Evolutionary conservation across 169 alveolate genomes (phyloP), one percentile per base, ranked within the genome.

Genomic region (Besnoitia besnoiti): DNA sequence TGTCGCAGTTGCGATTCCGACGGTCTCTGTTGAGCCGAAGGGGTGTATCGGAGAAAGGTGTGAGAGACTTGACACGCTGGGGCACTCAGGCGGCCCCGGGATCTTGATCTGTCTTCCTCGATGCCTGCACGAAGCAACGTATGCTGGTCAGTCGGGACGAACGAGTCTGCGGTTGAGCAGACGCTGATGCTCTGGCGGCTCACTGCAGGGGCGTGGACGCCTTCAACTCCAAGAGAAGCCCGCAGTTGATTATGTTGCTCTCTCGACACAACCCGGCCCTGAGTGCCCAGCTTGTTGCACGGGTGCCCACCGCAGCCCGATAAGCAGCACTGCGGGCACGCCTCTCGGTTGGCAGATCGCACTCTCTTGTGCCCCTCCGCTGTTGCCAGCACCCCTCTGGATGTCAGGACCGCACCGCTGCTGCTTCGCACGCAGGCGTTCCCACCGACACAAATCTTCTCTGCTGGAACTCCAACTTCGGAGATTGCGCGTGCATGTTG

Each of bases 101-200:
- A 16, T 1, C 46, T 14, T n/a, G 82, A 2, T 16, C 39, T 42
- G 2, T n/a, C n/a, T n/a, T 19, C 10, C n/a, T 73, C 46, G 7
- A 7, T 21, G 44, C n/a, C 82, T n/a, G 82, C 5, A 42, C 46
- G 40, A n/a, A 35, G 27, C 82, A 16, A 1, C 39, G n/a, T 73
- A 16, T 37, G 46, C 7, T 73, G 30, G 7, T 8, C 59, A 14
- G 39, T 67, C 59, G 87, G 50, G 10, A 77, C 46, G 49, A 75
- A 40, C 30, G 87, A 77, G 55, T 40, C 87, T 12, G 87, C 55
- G 7, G 87, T 77, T 24, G 87, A 77, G 55, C 87, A 40, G 16
- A 40, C 55, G 47, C 87, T 77, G 61, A 40, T 37, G 55, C 87
- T 77, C 61, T 19, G 87, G 14, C 59, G n/a, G 61, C 59, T 35